These are phyloP conservation scores for Saccharomyces paradoxus DNA, from an alignment of 805 yeast species.

Conservation along the genomic window DNA sequence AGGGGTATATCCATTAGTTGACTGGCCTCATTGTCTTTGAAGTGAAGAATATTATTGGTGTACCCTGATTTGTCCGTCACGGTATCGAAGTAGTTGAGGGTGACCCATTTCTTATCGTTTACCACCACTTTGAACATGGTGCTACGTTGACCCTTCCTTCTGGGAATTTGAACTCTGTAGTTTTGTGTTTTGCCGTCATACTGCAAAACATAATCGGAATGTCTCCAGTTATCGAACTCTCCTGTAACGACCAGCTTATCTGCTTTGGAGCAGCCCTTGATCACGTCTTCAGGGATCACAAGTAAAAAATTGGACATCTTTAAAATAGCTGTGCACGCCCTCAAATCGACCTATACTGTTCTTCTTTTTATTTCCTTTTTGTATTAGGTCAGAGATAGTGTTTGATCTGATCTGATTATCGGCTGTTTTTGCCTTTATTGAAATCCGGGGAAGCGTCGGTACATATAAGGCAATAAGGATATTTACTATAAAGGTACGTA, in stretches of 20 bases:
- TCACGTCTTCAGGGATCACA: background rate
- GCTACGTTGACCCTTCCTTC: constrained; percentile 6
- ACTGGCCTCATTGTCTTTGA: constrained; percentile 9
- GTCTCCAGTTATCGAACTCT: constrained; percentile 26
- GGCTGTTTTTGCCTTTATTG: background rate
- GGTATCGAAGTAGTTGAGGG: constrained; percentile 20
- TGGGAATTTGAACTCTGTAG: constrained; percentile 15
- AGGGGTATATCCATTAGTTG: background rate
- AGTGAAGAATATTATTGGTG: constrained; percentile 18
- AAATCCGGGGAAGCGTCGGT: background rate
- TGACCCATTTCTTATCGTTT: constrained; percentile 22
- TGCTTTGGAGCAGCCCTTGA: background rate
- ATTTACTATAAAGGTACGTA: background rate
- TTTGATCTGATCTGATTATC: background rate
- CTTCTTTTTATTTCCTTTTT: background rate
- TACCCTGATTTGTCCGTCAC: constrained; percentile 17
- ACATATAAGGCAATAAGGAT: background rate
- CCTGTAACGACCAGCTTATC: constrained; percentile 17
- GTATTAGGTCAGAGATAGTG: background rate
- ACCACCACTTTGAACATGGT: constrained; percentile 20
- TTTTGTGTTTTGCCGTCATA: constrained; percentile 9
- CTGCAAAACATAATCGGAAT: constrained; percentile 11
- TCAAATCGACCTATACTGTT: background rate
- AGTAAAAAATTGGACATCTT: background rate
- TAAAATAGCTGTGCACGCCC: background rate